These are phyloP conservation scores for Astrothelium subdiscretum DNA, from an alignment of 495 filamentous ascomycete genomes.

Conservation along the genomic window DNA sequence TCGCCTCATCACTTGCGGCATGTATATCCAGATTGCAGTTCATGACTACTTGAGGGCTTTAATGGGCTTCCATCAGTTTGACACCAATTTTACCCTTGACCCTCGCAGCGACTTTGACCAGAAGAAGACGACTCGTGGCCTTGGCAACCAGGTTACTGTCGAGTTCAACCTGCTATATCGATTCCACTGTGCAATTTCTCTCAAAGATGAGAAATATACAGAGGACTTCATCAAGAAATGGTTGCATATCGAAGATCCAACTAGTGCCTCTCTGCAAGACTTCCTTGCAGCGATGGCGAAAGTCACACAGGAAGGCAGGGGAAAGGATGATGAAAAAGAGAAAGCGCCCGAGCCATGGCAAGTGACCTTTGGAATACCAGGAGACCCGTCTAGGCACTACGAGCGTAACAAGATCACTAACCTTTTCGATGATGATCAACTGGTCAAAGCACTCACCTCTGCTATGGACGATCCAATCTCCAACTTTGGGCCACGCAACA, in stretches of 20 bases:
- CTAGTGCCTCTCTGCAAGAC: background rate
- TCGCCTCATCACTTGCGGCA: constrained; percentile 63
- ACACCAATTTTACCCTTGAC: constrained; percentile 71
- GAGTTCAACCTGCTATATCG: constrained; percentile 70
- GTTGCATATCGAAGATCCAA: background rate
- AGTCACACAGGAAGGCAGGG: background rate
- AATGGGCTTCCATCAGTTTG: constrained; percentile 65
- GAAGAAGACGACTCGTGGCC: constrained; percentile 29
- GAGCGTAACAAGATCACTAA: background rate
- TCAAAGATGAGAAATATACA: constrained; percentile 64
- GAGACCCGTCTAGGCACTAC: background rate
- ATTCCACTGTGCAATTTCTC: constrained; percentile 69
- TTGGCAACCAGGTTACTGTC: constrained; percentile 64
- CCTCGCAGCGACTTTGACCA: constrained; percentile 35
- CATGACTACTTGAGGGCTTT: constrained; percentile 79
- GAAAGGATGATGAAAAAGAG: background rate
- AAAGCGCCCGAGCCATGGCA: background rate
- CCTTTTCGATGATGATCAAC: constrained; percentile 2
- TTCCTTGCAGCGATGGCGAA: constrained; percentile 1
- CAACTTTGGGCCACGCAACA: constrained; percentile 39
- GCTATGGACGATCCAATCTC: constrained; percentile 17
- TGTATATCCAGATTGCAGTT: constrained; percentile 76
- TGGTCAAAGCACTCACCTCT: constrained; percentile 14
- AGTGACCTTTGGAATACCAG: constrained; percentile 3
- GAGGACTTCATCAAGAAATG: constrained; percentile 29